Base-by-base conservation (phyloP, 2,329 filamentous ascomycete species). In the Trematosphaeria pertusa region DNA sequence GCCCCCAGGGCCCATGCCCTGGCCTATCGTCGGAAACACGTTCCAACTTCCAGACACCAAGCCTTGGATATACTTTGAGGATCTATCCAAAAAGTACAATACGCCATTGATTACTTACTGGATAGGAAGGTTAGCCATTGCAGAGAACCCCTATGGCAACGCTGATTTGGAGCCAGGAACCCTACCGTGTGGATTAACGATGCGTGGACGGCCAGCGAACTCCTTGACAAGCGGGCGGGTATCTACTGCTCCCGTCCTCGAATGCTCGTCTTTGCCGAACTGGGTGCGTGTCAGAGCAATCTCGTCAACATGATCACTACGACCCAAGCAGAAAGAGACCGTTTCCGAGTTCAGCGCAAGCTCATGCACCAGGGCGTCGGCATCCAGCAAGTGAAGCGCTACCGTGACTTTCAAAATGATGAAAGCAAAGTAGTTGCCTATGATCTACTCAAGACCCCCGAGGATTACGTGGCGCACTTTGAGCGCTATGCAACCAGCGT, bases 61-160 rank as follows among this genome's bases (percentile, higher is more conserved):
- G 57, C 81, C 81, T 2, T 84, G 81, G 81, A 73, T 83, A 18
- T 80, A 79, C 62, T 82, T 84, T 52, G 79, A 84, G 43, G 60
- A 78, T 52, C 64, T 83, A 0, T 79, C 81, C 3, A 78, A 79
- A 53, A 59, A 69, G 36, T 78, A 81, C 57, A 64, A 77, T 4
- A 70, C 75, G 0, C 76, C 79, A 0, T 57, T 83, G 5, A 78
- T 84, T 37, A 83, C 81, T 0, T 77, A 81, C 55, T 83, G 81
- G 81, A 79, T 82, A 21, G 68, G 67, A 33, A 56, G 67, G 51
- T 59, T 10, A 35, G 55, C 30, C 4, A 5, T 2, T 73, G 71
- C 1, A 71, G 73, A 57, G 78, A 46, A 65, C 79, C 5, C 3
- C 19, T 26, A 11, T 34, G 10, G 31, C 5, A 22, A 17, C 9